Conservation (phyloP, 495 filamentous ascomycete genomes). For the Neurospora pannonica region DNA sequence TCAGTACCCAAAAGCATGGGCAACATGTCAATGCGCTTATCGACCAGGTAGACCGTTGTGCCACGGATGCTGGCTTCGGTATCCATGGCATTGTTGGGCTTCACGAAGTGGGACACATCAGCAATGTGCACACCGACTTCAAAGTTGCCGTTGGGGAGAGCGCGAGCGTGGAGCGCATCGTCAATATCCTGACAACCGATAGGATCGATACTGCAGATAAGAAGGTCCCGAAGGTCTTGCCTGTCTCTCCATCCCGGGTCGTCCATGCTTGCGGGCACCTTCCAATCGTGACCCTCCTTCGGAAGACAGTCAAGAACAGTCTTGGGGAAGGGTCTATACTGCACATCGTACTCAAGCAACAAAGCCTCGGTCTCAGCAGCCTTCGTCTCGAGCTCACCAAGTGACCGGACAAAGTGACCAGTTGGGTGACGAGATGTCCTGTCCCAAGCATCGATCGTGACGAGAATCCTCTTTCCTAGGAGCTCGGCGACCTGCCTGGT, state of each 20-base stretch:
- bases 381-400: constrained; percentile 91
- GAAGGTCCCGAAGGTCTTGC: constrained; percentile 70
- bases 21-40: constrained; percentile 99
- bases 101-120: constrained; percentile 96
- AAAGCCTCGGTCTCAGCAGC: constrained; percentile 93
- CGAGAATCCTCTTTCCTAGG: constrained; percentile 84
- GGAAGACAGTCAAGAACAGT: constrained; percentile 89
- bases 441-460: constrained; percentile 93
- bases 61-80: constrained; percentile 84
- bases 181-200: constrained; percentile 96
- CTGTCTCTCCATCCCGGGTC: constrained; percentile 80
- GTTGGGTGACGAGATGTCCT: constrained; percentile 82
- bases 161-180: constrained; percentile 83
- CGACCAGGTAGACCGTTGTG: constrained; percentile 94
- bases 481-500: constrained; percentile 84
- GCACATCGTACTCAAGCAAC: constrained; percentile 90
- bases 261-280: constrained; percentile 62
- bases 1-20: constrained; percentile 93
- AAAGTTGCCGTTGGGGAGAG: constrained; percentile 83
- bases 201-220: constrained; percentile 96
- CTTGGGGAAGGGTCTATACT: constrained; percentile 95
- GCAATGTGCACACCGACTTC: constrained; percentile 99
- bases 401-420: constrained; percentile 86
- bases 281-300: constrained; percentile 88
- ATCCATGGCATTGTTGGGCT: constrained; percentile 96